Conservation (phyloP, 108 stramenopile species). For the Nitzschia inconspicua region DNA sequence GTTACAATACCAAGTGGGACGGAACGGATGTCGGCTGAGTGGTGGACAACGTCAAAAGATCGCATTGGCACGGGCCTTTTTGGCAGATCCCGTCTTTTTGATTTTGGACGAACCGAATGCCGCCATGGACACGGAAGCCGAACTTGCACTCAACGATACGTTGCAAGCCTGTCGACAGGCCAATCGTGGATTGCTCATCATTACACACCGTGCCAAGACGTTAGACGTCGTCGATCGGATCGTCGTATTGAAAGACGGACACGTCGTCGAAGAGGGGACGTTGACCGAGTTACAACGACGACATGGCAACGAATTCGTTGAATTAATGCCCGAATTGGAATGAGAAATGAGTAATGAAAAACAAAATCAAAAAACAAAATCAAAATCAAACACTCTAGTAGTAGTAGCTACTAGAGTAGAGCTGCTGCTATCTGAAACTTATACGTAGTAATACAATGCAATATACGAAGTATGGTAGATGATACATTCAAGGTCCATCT, state of each 20-base stretch:
- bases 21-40: constrained; percentile 80
- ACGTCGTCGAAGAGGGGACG: constrained; percentile 50
- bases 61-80: constrained; percentile 92
- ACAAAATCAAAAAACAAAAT: no score
- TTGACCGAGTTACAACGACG: constrained; percentile 34
- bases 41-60: constrained; percentile 95
- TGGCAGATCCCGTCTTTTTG: constrained; percentile 81
- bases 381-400: no score
- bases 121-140: constrained; percentile 74
- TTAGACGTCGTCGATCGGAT: constrained; percentile 62
- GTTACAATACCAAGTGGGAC: constrained; percentile 80
- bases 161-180: constrained; percentile 51
- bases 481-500: no score
- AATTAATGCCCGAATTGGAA: constrained; percentile 60
- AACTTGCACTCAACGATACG: constrained; percentile 65
- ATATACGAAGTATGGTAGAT: no score
- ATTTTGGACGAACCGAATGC: constrained; percentile 91
- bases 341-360: no score
- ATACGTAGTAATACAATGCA: no score
- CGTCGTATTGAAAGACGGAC: constrained; percentile 68
- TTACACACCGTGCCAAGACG: constrained; percentile 71
- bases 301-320: constrained; percentile 48
- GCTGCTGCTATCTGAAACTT: no score
- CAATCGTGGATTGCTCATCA: constrained; percentile 56
- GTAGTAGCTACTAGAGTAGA: no score